Percentiles rank a stretch among this genome's conserved stretches.
phyloP scores from a whole-genome alignment of 257 asterid genomes.

The Solanum bulbocastanum region DNA sequence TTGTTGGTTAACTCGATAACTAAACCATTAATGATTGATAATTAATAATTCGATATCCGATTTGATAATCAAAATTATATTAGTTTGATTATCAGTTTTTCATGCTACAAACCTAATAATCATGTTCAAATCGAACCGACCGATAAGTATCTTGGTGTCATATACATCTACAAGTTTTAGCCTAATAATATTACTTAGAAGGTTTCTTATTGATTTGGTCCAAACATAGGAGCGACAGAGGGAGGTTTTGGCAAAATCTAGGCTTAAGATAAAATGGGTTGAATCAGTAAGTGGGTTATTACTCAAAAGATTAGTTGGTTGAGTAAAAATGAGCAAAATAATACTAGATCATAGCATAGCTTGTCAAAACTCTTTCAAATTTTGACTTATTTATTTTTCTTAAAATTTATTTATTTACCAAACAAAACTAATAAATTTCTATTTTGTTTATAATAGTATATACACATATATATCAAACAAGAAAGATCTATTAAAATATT shows the following conservation, averaged over 20 bases:
- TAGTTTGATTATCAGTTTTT: not conserved
- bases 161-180: not conserved
- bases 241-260: not conserved
- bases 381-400: not conserved
- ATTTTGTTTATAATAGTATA: not conserved
- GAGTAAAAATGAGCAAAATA: not conserved
- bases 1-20: not conserved
- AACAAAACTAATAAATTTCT: not conserved
- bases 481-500: not conserved
- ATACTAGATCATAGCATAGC: not conserved
- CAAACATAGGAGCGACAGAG: not conserved
- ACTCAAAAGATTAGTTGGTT: not conserved
- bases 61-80: not conserved
- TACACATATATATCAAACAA: not conserved
- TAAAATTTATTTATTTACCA: not conserved
- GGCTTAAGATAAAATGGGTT: not conserved
- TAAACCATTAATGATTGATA: not conserved
- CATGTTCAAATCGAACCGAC: fast-evolving
- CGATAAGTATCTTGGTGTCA: no score
- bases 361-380: not conserved
- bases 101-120: not conserved
- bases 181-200: not conserved
- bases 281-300: not conserved
- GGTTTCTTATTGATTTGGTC: not conserved
- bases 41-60: not conserved